Percentiles rank a stretch among this genome's conserved stretches.
These are phyloP conservation scores for Volutella citrinella DNA, from an alignment of 2,329 filamentous ascomycete genomes.

Conservation along the genomic window DNA sequence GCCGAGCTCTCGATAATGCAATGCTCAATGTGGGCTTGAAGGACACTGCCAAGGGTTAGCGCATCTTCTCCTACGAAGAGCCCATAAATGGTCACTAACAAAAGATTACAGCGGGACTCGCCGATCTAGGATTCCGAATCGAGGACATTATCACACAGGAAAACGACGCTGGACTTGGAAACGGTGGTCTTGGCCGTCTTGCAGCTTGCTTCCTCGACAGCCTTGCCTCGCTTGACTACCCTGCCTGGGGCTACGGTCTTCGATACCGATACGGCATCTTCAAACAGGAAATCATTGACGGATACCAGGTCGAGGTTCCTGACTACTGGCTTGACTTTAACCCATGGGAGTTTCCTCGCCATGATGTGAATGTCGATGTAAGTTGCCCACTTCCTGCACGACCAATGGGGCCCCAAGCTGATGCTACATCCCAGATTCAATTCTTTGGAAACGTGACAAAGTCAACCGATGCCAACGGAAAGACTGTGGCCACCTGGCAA, in stretches of 20 bases:
- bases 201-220: constrained; percentile 98
- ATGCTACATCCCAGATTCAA: constrained; percentile 60
- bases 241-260: constrained; percentile 95
- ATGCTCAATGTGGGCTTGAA: constrained; percentile 96
- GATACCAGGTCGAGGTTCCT: constrained; percentile 96
- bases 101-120: constrained; percentile 65
- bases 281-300: constrained; percentile 98
- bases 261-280: constrained; percentile 97
- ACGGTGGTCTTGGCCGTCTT: constrained; percentile 90
- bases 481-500: constrained; percentile 75
- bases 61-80: not conserved
- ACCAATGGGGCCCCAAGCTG: constrained; percentile 1
- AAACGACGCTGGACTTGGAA: constrained; percentile 92
- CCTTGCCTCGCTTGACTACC: constrained; percentile 88
- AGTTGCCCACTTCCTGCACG: constrained; percentile 24
- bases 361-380: constrained; percentile 89
- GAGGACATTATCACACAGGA: constrained; percentile 95
- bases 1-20: constrained; percentile 92
- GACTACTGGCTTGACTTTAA: constrained; percentile 99
- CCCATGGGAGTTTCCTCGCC: constrained; percentile 95
- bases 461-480: constrained; percentile 71
- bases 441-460: constrained; percentile 88
- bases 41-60: constrained; percentile 72
- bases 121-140: constrained; percentile 91
- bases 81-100: constrained; percentile 12